These are phyloP conservation scores for Fusarium nisikadoi DNA, from an alignment of 2,329 filamentous ascomycete genomes.

Conservation along the genomic window DNA sequence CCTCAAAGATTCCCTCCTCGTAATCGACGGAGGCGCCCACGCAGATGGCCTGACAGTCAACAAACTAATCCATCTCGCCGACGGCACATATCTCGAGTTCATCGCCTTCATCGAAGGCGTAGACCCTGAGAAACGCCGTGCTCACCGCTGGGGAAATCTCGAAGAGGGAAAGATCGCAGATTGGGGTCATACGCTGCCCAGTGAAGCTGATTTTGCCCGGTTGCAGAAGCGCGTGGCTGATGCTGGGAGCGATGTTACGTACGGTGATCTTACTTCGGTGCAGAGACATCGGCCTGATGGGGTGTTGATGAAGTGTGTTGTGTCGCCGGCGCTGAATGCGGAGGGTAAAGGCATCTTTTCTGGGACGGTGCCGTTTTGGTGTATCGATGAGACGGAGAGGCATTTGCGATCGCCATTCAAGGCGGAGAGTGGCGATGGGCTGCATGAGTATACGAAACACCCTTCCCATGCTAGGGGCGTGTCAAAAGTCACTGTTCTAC, in stretches of 20 bases:
- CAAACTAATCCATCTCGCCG: conserved; percentile 69
- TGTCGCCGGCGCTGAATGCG: conserved; percentile 56
- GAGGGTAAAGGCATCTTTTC: conserved; percentile 47
- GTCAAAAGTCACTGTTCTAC: conserved; percentile 54
- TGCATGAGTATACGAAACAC: conserved; percentile 53
- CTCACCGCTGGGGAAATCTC: conserved; percentile 69
- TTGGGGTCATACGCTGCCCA: conserved; percentile 64
- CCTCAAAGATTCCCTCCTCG: conserved; percentile 64
- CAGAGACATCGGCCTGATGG: conserved; percentile 67
- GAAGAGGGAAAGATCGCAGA: conserved; percentile 64
- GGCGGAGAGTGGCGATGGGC: conserved; percentile 31
- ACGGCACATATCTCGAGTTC: conserved; percentile 74
- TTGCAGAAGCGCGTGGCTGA: conserved; percentile 52
- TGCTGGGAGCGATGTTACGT: conserved; percentile 52
- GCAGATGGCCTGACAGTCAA: conserved; percentile 70
- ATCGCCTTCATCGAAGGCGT: conserved; percentile 67
- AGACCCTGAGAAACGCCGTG: conserved; percentile 51
- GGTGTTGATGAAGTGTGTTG: conserved; percentile 67
- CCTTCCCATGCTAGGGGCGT: conserved; percentile 63
- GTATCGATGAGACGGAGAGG: conserved; percentile 69
- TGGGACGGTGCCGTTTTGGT: conserved; percentile 72
- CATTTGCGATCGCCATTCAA: conserved; percentile 63
- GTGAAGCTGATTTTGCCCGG: conserved; percentile 49
- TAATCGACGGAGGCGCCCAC: conserved; percentile 70
- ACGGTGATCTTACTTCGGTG: conserved; percentile 61